Percentiles rank a stretch among this genome's conserved stretches.
These are phyloP conservation scores for Penicillium sp. DNA, from an alignment of 2,329 filamentous ascomycete genomes.

Conservation along the genomic window DNA sequence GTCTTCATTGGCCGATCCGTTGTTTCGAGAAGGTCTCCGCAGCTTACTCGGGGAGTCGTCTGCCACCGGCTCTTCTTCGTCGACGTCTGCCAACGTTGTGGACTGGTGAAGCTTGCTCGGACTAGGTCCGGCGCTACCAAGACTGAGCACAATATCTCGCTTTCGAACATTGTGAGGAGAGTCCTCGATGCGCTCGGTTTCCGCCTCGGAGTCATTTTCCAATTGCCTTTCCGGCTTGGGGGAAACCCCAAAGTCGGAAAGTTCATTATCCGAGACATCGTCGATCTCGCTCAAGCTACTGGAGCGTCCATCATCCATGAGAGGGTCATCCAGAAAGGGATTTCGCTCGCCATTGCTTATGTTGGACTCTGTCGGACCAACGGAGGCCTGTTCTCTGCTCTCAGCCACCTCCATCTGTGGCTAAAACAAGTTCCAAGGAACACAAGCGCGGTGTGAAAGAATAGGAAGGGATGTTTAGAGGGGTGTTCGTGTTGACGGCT, in stretches of 20 bases:
- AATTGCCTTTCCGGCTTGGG: constrained; percentile 51
- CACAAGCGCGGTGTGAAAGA: constrained; percentile 1
- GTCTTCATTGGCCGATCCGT: constrained; percentile 26
- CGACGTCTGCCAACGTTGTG: constrained; percentile 42
- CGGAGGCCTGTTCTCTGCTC: constrained; percentile 32
- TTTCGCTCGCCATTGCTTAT: constrained; percentile 36
- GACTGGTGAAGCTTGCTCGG: constrained; percentile 71
- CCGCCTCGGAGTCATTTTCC: constrained; percentile 73
- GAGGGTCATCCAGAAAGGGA: constrained; percentile 39
- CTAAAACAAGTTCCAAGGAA: constrained; percentile 2
- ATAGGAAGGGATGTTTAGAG: neutral
- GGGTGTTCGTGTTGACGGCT: constrained; percentile 10
- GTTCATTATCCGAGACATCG: constrained; percentile 66
- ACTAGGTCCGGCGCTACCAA: constrained; percentile 58
- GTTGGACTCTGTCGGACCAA: constrained; percentile 32
- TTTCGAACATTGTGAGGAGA: constrained; percentile 68
- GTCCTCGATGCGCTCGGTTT: constrained; percentile 86
- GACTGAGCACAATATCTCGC: constrained; percentile 58
- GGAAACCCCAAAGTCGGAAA: constrained; percentile 49
- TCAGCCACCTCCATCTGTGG: constrained; percentile 40
- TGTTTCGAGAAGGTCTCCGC: constrained; percentile 30
- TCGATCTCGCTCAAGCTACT: constrained; percentile 92
- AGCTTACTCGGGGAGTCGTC: constrained; percentile 41
- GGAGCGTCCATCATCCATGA: constrained; percentile 65
- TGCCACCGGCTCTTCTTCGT: constrained; percentile 47